A percentile compares a stretch with the other conserved stretches of the same genome.
Conservation (phyloP, 495 filamentous ascomycete genomes). For the Aspergillus bridgeri region DNA sequence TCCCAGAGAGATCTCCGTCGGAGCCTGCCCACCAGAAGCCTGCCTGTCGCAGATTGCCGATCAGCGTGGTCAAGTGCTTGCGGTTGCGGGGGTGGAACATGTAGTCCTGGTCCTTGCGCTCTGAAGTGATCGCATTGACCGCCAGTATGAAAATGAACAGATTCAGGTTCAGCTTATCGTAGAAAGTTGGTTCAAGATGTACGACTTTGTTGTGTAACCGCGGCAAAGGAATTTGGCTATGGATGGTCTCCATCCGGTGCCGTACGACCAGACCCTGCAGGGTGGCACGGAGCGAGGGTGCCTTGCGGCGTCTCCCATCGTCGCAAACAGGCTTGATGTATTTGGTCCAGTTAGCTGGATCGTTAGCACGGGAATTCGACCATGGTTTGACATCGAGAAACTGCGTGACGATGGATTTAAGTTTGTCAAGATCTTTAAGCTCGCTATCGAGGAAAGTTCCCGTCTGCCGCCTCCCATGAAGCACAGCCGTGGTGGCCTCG, state of each 20-base stretch:
- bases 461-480: constrained; percentile 37
- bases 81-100: constrained; percentile 76
- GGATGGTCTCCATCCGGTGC: constrained; percentile 67
- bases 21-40: constrained; percentile 89
- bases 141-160: constrained; percentile 77
- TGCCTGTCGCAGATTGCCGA: constrained; percentile 79
- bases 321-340: constrained; percentile 67
- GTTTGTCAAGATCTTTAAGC: constrained; percentile 66
- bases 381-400: constrained; percentile 79
- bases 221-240: constrained; percentile 61
- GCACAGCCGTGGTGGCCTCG: constrained; percentile 28
- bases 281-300: constrained; percentile 61
- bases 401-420: constrained; percentile 64
- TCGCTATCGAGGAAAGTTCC: constrained; percentile 49
- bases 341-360: constrained; percentile 62
- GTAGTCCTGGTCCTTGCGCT: constrained; percentile 78
- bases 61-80: constrained; percentile 58
- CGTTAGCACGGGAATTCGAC: constrained; percentile 51
- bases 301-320: constrained; percentile 52
- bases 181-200: constrained; percentile 73
- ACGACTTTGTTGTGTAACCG: constrained; percentile 67
- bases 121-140: constrained; percentile 86
- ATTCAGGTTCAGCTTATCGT: constrained; percentile 81
- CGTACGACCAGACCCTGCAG: constrained; percentile 79
- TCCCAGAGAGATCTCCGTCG: constrained; percentile 57